A percentile compares a stretch with the other conserved stretches of the same genome.
Evolutionary conservation across 2,329 filamentous ascomycete genomes (phyloP).

Genomic region (Didymella glomerata): DNA sequence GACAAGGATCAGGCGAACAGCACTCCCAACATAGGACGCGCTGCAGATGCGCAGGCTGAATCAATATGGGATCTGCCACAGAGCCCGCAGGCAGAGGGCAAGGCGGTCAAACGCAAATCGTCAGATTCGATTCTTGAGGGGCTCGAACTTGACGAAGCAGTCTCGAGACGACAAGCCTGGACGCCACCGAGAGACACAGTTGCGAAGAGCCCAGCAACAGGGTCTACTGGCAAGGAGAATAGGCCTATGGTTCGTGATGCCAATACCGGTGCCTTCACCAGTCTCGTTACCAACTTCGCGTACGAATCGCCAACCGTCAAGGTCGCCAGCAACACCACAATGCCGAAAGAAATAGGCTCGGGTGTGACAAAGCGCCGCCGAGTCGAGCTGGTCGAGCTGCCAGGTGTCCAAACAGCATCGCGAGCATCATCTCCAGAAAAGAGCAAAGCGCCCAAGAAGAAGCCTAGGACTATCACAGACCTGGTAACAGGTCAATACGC

Average conservation of each 20-base stretch:
- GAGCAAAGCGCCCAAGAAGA: slow-evolving; percentile 50
- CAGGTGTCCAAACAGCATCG: slow-evolving; percentile 31
- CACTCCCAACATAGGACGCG: background rate
- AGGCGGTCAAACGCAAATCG: slow-evolving; percentile 25
- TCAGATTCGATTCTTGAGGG: slow-evolving; percentile 19
- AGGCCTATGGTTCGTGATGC: slow-evolving; percentile 12
- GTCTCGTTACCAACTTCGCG: slow-evolving; percentile 41
- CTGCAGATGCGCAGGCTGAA: slow-evolving; percentile 5
- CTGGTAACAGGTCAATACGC: slow-evolving; percentile 49
- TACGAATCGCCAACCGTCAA: slow-evolving; percentile 32
- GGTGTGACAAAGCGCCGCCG: slow-evolving; percentile 40
- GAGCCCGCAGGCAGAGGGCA: slow-evolving; percentile 31
- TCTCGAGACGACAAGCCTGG: slow-evolving; percentile 47
- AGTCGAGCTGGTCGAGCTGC: slow-evolving; percentile 44
- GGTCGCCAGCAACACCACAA: slow-evolving; percentile 4
- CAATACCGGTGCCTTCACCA: slow-evolving; percentile 31
- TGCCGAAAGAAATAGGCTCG: slow-evolving; percentile 11
- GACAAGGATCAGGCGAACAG: slow-evolving; percentile 12
- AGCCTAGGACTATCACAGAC: slow-evolving; percentile 52
- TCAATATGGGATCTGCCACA: slow-evolving; percentile 40
- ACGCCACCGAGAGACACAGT: slow-evolving; percentile 47
- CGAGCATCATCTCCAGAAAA: slow-evolving; percentile 42
- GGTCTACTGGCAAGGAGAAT: slow-evolving; percentile 40
- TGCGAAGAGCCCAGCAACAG: slow-evolving; percentile 22
- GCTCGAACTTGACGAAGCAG: slow-evolving; percentile 43